phyloP scores from a whole-genome alignment of 148 eudicot genomes.

The Spergularia marina region DNA sequence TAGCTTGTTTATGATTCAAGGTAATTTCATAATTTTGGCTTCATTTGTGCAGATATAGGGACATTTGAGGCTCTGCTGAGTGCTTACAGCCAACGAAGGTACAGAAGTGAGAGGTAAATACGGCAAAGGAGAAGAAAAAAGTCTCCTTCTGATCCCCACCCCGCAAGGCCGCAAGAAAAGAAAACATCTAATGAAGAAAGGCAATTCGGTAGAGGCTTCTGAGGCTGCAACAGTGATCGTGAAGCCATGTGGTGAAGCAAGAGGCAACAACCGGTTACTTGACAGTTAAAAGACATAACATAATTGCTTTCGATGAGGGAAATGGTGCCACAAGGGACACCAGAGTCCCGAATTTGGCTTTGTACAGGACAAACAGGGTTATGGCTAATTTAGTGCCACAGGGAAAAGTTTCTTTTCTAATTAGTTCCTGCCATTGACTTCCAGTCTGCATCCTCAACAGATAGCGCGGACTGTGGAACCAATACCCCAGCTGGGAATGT shows the following conservation, averaged over 20 bases:
- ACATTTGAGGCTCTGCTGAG: conserved; percentile 87
- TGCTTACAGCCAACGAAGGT: conserved; percentile 68
- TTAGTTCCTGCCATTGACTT: too few relatives aligned
- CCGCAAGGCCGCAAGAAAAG: conserved; percentile 67
- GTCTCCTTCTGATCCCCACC: conserved; percentile 37
- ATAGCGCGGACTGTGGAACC: too few relatives aligned
- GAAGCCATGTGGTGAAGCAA: conserved; percentile 65
- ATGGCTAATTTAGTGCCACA: not conserved
- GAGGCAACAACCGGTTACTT: conserved; percentile 89
- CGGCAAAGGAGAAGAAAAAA: conserved; percentile 38
- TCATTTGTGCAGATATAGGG: conserved; percentile 56
- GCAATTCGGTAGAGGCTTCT: conserved; percentile 40
- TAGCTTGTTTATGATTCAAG: not conserved
- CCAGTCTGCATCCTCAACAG: too few relatives aligned
- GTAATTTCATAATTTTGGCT: not conserved
- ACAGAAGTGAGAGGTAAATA: conserved; percentile 49
- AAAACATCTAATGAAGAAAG: conserved; percentile 44
- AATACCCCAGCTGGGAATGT: too few relatives aligned
- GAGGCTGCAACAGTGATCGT: conserved; percentile 47
- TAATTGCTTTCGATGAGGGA: conserved; percentile 31
- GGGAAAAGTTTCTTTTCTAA: too few relatives aligned
- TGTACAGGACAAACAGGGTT: not conserved
- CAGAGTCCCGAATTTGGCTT: not conserved
- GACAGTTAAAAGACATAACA: conserved; percentile 81
- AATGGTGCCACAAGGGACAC: not conserved